A percentile compares a stretch with the other conserved stretches of the same genome.
phyloP scores from a whole-genome alignment of 1,284 basidiomycete species.

The Apiotrichum montevideense region DNA sequence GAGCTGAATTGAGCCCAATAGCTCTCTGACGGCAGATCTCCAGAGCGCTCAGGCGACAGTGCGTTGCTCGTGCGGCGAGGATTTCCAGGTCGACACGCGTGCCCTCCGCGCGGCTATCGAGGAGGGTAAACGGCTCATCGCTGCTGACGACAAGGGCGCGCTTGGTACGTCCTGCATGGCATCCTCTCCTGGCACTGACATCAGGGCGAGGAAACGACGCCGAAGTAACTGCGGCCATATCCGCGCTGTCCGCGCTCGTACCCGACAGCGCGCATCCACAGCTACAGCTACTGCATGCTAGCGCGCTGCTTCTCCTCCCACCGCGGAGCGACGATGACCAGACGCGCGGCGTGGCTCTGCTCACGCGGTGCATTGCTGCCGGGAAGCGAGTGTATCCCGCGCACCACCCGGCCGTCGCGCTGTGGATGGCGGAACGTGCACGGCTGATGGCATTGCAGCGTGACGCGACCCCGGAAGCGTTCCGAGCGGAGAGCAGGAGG shows the following conservation, averaged over 20 bases:
- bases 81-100: conserved; percentile 51
- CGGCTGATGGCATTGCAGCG: conserved; percentile 57
- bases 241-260: conserved; percentile 62
- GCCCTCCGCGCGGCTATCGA: conserved; percentile 56
- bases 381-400: conserved; percentile 54
- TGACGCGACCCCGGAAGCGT: background rate
- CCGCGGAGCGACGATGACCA: conserved; percentile 16
- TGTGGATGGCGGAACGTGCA: conserved; percentile 71
- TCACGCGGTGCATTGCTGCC: conserved; percentile 57
- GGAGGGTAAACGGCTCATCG: conserved; percentile 62
- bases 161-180: conserved; percentile 22
- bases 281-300: conserved; percentile 63
- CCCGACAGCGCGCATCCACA: conserved; percentile 65
- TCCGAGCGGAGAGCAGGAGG: too few relatives aligned
- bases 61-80: conserved; percentile 51
- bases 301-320: conserved; percentile 40
- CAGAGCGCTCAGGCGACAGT: background rate
- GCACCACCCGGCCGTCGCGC: conserved; percentile 71
- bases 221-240: conserved; percentile 57
- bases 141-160: conserved; percentile 61
- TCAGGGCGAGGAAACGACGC: conserved; percentile 53
- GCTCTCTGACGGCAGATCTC: conserved; percentile 13
- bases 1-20: conserved; percentile 1
- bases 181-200: background rate
- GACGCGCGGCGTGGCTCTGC: conserved; percentile 51